These are phyloP conservation scores for Extremus antarcticus DNA, from an alignment of 495 filamentous ascomycete genomes.

Conservation along the genomic window DNA sequence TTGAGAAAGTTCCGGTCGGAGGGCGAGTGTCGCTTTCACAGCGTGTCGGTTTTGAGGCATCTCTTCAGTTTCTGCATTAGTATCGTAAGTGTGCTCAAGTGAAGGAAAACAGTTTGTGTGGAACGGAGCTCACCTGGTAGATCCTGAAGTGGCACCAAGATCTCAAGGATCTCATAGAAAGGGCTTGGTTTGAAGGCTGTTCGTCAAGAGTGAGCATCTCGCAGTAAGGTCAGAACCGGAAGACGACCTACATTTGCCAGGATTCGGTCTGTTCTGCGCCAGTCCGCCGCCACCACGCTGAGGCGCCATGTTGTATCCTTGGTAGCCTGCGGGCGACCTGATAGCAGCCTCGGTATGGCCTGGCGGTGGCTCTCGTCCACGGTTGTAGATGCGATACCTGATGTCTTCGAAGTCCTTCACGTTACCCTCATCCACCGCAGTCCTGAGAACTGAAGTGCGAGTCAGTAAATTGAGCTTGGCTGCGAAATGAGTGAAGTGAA, in stretches of 20 bases:
- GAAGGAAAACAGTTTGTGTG: neutral
- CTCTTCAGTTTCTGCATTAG: slow-evolving; percentile 17
- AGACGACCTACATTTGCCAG: too few relatives aligned
- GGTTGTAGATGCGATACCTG: slow-evolving; percentile 7
- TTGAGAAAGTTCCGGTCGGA: slow-evolving; percentile 38
- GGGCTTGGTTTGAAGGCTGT: slow-evolving; percentile 26
- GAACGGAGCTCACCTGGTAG: slow-evolving; percentile 26
- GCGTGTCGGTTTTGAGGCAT: slow-evolving; percentile 45
- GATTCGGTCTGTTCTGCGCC: neutral
- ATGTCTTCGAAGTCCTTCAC: slow-evolving; percentile 16
- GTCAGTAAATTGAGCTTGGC: neutral
- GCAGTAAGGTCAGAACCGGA: too few relatives aligned
- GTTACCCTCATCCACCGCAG: slow-evolving; percentile 27
- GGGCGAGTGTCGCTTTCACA: slow-evolving; percentile 39
- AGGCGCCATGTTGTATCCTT: slow-evolving; percentile 1
- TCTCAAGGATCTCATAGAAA: slow-evolving; percentile 29
- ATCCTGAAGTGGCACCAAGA: slow-evolving; percentile 16
- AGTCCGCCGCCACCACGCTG: neutral
- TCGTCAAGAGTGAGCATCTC: neutral
- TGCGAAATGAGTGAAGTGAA: neutral
- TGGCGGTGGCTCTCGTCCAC: neutral
- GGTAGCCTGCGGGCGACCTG: neutral
- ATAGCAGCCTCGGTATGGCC: neutral
- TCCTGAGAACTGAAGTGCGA: slow-evolving; percentile 17
- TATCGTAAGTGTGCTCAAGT: slow-evolving; percentile 12